Evolutionary conservation across 176 grass and related monocot species (phyloP).

Genomic region (Miscanthus lutarioriparius): DNA sequence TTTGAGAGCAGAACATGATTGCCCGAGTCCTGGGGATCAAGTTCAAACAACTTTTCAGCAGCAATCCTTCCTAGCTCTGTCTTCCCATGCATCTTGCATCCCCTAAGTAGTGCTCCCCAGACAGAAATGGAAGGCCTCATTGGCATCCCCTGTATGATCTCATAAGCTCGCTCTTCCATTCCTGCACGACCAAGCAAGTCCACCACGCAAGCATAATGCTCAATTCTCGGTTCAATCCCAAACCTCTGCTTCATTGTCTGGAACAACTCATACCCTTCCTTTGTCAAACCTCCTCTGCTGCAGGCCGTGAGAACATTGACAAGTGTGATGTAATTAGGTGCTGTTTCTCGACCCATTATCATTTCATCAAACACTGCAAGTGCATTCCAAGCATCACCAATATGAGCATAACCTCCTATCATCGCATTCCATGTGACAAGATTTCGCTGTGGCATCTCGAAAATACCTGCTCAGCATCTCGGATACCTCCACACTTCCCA

Average conservation of each 20-base stretch:
- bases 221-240: constrained; percentile 58
- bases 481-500: constrained; percentile 66
- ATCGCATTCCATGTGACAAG: constrained; percentile 75
- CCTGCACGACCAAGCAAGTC: constrained; percentile 83
- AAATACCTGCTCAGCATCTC: constrained; percentile 58
- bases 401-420: constrained; percentile 69
- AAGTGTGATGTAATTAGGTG: constrained; percentile 73
- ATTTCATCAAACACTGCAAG: constrained; percentile 68
- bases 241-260: constrained; percentile 70
- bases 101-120: constrained; percentile 80
- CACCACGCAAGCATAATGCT: constrained; percentile 86
- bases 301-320: constrained; percentile 72
- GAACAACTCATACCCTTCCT: constrained; percentile 66
- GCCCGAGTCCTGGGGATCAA: constrained; percentile 73
- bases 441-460: constrained; percentile 56
- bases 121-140: constrained; percentile 66
- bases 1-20: constrained; percentile 85
- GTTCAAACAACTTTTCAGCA: constrained; percentile 72
- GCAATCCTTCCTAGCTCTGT: constrained; percentile 70
- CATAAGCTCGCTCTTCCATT: constrained; percentile 76
- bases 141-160: constrained; percentile 75
- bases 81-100: constrained; percentile 84
- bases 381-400: constrained; percentile 57
- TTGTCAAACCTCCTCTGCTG: constrained; percentile 73
- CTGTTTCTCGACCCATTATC: constrained; percentile 41